Percentiles rank a stretch among this genome's conserved stretches.
phyloP scores from a whole-genome alignment of 352 stramenopile species.

The Globisporangium nagaii region DNA sequence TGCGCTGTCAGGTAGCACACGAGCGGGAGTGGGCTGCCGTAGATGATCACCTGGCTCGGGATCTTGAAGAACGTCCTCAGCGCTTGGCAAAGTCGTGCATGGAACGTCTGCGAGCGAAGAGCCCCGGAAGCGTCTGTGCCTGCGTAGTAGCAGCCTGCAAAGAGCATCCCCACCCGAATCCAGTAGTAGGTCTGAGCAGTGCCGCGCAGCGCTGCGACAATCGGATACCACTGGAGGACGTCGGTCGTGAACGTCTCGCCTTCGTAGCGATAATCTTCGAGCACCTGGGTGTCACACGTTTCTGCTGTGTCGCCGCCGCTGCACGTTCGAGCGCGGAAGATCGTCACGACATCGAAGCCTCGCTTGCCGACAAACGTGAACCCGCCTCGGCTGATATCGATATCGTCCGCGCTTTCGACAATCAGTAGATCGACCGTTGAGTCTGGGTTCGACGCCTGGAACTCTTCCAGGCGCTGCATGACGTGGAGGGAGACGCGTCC shows the following conservation, averaged over 20 bases:
- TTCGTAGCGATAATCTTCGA: conserved; percentile 12
- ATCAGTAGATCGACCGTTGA: conserved; percentile 5
- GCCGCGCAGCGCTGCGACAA: neutral
- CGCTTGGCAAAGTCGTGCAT: neutral
- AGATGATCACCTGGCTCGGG: conserved; percentile 13
- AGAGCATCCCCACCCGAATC: conserved; percentile 1
- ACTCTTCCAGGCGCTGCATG: neutral
- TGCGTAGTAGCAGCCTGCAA: conserved; percentile 2
- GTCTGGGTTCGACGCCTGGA: neutral
- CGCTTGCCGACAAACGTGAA: conserved; percentile 3
- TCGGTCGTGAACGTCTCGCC: conserved; percentile 5
- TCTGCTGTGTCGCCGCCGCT: neutral
- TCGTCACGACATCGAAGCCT: neutral
- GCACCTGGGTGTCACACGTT: neutral
- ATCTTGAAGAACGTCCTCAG: conserved; percentile 10
- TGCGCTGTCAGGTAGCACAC: neutral
- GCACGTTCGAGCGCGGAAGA: conserved; percentile 4
- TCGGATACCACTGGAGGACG: neutral
- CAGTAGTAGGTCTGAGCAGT: conserved; percentile 9
- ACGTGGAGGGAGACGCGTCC: neutral
- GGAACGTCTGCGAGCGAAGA: too few species aligned
- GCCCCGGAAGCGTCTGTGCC: too few species aligned
- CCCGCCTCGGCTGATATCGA: neutral
- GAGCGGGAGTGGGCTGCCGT: neutral
- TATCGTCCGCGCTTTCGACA: conserved; percentile 1